Evolutionary conservation across 2,329 filamentous ascomycete genomes (phyloP).

Genomic region (Zarea fungicola): DNA sequence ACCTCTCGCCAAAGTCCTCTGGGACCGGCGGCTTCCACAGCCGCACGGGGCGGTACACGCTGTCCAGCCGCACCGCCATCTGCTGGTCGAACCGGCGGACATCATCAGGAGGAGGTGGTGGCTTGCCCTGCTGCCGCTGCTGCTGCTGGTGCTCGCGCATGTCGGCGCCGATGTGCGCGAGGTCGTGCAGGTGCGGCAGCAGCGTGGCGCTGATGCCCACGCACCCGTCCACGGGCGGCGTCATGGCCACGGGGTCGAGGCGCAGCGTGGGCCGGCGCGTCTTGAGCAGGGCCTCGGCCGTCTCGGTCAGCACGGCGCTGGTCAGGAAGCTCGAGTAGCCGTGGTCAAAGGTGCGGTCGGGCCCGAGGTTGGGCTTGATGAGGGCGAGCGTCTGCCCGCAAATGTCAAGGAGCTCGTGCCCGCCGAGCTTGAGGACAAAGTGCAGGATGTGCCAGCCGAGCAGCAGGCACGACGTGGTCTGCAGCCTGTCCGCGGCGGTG

Average conservation of each 20-base stretch:
- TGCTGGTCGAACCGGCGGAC: too few species aligned
- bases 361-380: conserved; percentile 15
- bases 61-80: too few species aligned
- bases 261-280: conserved; percentile 20
- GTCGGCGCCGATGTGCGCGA: too few species aligned
- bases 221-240: conserved; percentile 22
- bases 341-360: not conserved
- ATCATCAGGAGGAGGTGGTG: too few species aligned
- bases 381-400: conserved; percentile 19
- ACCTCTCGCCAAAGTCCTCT: conserved; percentile 16
- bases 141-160: too few species aligned
- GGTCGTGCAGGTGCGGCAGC: conserved; percentile 22
- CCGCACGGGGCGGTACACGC: conserved; percentile 16
- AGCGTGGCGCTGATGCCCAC: conserved; percentile 21
- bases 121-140: too few species aligned
- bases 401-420: conserved; percentile 14
- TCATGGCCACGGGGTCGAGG: conserved; percentile 12
- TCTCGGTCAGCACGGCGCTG: conserved; percentile 20
- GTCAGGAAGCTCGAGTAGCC: conserved; percentile 17
- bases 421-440: conserved; percentile 16
- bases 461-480: conserved; percentile 17
- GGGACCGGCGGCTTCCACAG: conserved; percentile 21
- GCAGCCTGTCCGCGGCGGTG: conserved; percentile 7
- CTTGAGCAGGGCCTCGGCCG: conserved; percentile 21
- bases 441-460: conserved; percentile 18